Conservation (phyloP, 2,329 filamentous ascomycete genomes). For the Byssochlamys sp. region DNA sequence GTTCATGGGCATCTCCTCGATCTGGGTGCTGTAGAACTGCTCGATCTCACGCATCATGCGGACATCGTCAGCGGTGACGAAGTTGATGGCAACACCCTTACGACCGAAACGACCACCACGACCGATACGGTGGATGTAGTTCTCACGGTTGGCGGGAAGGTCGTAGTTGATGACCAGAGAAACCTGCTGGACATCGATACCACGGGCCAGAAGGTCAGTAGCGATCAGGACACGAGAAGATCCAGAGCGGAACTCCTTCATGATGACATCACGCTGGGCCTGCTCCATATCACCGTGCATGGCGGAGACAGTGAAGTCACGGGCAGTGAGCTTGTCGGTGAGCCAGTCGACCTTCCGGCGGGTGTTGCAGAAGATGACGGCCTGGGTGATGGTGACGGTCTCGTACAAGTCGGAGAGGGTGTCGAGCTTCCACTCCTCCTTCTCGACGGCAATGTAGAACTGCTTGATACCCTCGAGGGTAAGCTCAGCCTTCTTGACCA, state of each 20-base stretch:
- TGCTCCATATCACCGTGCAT: constrained; percentile 99
- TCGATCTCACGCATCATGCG: constrained; percentile 99
- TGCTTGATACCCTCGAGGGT: constrained; percentile 99
- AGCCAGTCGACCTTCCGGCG: constrained; percentile 99
- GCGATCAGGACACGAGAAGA: constrained; percentile 97
- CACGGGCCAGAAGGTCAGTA: constrained; percentile 93
- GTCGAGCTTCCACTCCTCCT: constrained; percentile 99
- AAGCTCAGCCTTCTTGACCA: constrained; percentile 99
- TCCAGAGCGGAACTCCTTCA: constrained; percentile 99
- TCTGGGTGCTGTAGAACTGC: constrained; percentile 99
- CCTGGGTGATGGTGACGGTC: constrained; percentile 98
- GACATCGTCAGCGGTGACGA: constrained; percentile 96
- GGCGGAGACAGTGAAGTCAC: constrained; percentile 97
- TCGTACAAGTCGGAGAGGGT: constrained; percentile 98
- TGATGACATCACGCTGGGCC: constrained; percentile 93
- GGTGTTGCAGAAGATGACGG: constrained; percentile 99
- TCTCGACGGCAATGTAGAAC: constrained; percentile 99
- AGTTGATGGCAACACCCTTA: constrained; percentile 99
- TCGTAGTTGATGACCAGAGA: constrained; percentile 99
- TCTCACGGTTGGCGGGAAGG: constrained; percentile 95
- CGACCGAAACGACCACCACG: constrained; percentile 98
- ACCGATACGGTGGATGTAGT: constrained; percentile 99
- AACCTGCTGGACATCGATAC: constrained; percentile 99
- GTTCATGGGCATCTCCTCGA: constrained; percentile 99
- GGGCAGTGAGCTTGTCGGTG: constrained; percentile 94